A percentile compares a stretch with the other conserved stretches of the same genome.
Evolutionary conservation across 148 eudicot species (phyloP).

Genomic region (Vaccinium myrtillus): DNA sequence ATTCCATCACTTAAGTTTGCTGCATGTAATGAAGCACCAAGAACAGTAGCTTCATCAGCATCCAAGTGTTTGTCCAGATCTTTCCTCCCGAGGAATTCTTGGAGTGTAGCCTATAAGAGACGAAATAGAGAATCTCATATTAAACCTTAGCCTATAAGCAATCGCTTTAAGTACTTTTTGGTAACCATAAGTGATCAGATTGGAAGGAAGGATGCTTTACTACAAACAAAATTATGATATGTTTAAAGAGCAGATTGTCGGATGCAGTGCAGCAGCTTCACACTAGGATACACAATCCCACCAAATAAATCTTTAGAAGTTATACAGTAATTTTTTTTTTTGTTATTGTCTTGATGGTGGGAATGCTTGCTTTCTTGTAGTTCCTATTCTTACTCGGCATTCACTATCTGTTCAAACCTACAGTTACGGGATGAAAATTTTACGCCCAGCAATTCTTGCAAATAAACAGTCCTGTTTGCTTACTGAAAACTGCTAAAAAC

Average conservation of each 20-base stretch:
- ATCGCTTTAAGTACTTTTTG: not conserved
- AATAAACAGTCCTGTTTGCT: not conserved
- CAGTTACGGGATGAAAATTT: too few relatives aligned
- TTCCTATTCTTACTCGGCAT: not conserved
- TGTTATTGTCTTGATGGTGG: not conserved
- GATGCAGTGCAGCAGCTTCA: not conserved
- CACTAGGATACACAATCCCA: not conserved
- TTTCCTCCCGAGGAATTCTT: constrained; percentile 86
- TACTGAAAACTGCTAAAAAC: not conserved
- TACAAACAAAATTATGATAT: not conserved
- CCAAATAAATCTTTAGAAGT: not conserved
- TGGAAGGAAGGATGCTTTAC: not conserved
- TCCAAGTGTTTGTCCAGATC: constrained; percentile 93
- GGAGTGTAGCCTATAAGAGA: constrained; percentile 76
- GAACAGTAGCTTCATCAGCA: constrained; percentile 94
- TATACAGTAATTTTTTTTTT: not conserved
- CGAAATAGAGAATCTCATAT: not conserved
- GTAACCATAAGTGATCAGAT: not conserved
- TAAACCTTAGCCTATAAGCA: not conserved
- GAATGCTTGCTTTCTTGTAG: not conserved
- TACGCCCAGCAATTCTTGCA: not conserved
- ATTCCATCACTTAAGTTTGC: constrained; percentile 98
- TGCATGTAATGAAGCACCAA: constrained; percentile 92
- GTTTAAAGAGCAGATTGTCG: not conserved
- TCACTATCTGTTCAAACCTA: not conserved